Conservation (phyloP, 179 eudicot species). For the Sideroxylon spinosum region DNA sequence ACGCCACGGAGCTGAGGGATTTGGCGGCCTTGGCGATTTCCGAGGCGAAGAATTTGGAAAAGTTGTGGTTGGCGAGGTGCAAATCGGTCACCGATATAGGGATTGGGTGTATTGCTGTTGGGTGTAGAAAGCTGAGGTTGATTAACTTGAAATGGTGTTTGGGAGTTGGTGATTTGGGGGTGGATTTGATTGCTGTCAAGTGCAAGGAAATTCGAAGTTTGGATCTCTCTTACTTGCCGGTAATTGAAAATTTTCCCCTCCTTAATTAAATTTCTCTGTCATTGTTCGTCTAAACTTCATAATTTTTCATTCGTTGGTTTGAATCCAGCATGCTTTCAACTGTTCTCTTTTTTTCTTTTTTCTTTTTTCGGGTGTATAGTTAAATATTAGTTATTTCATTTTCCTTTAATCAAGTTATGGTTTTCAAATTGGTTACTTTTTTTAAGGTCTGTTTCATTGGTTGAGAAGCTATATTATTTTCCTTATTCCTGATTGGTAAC, state of each 20-base stretch:
- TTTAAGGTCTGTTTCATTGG: neutral
- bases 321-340: too few species aligned
- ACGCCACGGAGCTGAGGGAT: constrained; percentile 61
- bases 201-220: constrained; percentile 61
- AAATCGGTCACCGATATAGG: constrained; percentile 82
- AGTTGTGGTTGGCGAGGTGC: constrained; percentile 69
- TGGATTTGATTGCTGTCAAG: constrained; percentile 80
- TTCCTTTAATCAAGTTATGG: neutral
- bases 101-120: constrained; percentile 91
- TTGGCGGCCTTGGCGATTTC: constrained; percentile 57
- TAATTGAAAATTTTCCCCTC: constrained; percentile 21
- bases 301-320: neutral
- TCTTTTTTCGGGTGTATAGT: neutral
- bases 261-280: too few species aligned
- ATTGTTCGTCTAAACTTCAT: neutral
- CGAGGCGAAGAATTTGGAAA: constrained; percentile 66
- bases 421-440: neutral
- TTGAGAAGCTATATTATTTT: neutral
- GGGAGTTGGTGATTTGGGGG: constrained; percentile 88
- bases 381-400: neutral
- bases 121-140: constrained; percentile 66
- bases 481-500: neutral
- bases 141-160: constrained; percentile 81
- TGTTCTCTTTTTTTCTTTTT: neutral
- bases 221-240: constrained; percentile 95